These are phyloP conservation scores for Pythium insidiosum DNA, from an alignment of 352 stramenopile genomes.

Conservation along the genomic window DNA sequence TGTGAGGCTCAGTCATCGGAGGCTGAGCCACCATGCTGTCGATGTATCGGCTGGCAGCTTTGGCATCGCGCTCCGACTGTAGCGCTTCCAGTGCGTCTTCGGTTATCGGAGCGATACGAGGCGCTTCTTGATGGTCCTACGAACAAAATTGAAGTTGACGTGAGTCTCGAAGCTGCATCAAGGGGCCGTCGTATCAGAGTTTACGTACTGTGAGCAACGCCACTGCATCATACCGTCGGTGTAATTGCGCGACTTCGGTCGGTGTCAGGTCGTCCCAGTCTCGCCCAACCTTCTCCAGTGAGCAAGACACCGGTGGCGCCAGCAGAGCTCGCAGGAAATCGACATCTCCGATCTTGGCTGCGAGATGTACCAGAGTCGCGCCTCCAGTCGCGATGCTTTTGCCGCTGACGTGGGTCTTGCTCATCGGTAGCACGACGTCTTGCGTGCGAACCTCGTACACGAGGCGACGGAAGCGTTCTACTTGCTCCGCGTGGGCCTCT, in stretches of 20 bases:
- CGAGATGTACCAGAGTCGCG: slow-evolving; percentile 58
- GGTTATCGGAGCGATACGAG: too few relatives aligned
- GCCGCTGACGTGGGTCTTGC: slow-evolving; percentile 47
- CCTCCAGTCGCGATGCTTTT: slow-evolving; percentile 69
- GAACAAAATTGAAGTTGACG: too few relatives aligned
- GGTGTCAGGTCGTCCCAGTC: slow-evolving; percentile 67
- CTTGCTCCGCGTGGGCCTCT: not conserved
- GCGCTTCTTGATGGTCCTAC: too few relatives aligned
- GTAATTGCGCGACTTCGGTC: slow-evolving; percentile 34
- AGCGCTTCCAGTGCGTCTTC: slow-evolving; percentile 5
- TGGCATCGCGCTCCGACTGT: slow-evolving; percentile 25
- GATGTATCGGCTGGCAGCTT: slow-evolving; percentile 38
- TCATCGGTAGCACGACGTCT: slow-evolving; percentile 60
- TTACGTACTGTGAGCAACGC: too few relatives aligned
- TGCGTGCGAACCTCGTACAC: slow-evolving; percentile 21
- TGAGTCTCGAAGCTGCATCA: too few relatives aligned
- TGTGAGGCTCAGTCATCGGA: slow-evolving; percentile 27
- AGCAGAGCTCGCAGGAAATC: slow-evolving; percentile 39
- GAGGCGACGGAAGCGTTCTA: slow-evolving; percentile 2
- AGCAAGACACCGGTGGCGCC: slow-evolving; percentile 21
- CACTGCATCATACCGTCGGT: slow-evolving; percentile 25
- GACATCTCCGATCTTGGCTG: slow-evolving; percentile 51
- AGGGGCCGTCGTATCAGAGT: too few relatives aligned
- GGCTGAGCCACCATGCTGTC: slow-evolving; percentile 35
- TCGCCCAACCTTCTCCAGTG: slow-evolving; percentile 1